Percentiles rank a stretch among this genome's conserved stretches.
Conservation (phyloP, 495 filamentous ascomycete species). For the Monascus purpureus region DNA sequence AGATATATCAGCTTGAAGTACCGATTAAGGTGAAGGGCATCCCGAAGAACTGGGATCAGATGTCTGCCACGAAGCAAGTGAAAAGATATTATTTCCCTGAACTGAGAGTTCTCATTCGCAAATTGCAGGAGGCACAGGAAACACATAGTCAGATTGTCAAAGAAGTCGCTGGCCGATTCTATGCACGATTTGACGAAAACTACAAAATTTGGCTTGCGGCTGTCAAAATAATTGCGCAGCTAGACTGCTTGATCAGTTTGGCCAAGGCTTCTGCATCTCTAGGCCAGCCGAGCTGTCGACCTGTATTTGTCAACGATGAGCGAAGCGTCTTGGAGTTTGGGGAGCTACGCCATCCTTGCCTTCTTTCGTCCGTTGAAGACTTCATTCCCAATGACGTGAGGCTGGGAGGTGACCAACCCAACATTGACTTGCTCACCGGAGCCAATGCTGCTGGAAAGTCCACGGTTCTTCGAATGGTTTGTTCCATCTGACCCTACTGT, state of each 20-base stretch:
- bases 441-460: conserved; percentile 98
- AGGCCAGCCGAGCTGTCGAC: conserved; percentile 79
- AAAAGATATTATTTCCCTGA: conserved; percentile 93
- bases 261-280: conserved; percentile 74
- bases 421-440: conserved; percentile 86
- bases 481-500: conserved; percentile 7
- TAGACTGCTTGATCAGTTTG: conserved; percentile 89
- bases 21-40: conserved; percentile 72
- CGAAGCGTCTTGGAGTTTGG: conserved; percentile 80
- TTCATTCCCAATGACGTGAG: conserved; percentile 96
- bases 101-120: conserved; percentile 63
- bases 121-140: conserved; percentile 87
- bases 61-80: conserved; percentile 81
- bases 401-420: conserved; percentile 66
- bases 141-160: conserved; percentile 87
- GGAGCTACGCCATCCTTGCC: conserved; percentile 89
- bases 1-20: conserved; percentile 91
- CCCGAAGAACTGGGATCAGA: conserved; percentile 82
- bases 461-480: conserved; percentile 90
- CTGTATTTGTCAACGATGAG: conserved; percentile 68
- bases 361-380: conserved; percentile 73
- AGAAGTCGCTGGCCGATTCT: conserved; percentile 73
- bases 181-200: conserved; percentile 71
- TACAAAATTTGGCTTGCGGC: conserved; percentile 81
- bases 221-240: conserved; percentile 73